A percentile compares a stretch with the other conserved stretches of the same genome.
phyloP scores from a whole-genome alignment of 768 basidiomycete genomes.

The Phlegmacium glaucopus region DNA sequence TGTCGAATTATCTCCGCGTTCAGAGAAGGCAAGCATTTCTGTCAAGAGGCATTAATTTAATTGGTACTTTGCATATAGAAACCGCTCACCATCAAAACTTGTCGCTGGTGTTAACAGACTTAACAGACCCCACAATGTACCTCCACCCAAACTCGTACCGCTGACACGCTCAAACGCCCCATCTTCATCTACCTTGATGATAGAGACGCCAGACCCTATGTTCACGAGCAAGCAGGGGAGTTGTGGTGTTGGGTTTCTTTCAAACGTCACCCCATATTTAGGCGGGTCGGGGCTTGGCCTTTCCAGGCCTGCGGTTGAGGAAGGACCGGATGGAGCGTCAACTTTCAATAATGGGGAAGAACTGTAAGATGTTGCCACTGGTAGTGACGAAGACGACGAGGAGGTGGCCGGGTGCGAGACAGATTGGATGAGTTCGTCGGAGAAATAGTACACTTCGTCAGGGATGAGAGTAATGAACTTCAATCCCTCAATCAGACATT shows the following conservation, averaged over 20 bases:
- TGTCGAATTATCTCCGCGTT: conserved; percentile 86
- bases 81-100: conserved; percentile 85
- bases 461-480: conserved; percentile 96
- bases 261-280: conserved; percentile 84
- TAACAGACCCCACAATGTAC: conserved; percentile 94
- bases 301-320: conserved; percentile 42
- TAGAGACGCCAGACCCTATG: conserved; percentile 96
- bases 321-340: neutral
- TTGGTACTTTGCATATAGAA: conserved; percentile 5
- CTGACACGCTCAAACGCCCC: conserved; percentile 95
- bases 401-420: conserved; percentile 33
- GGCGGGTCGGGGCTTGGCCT: conserved; percentile 92
- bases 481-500: conserved; percentile 93
- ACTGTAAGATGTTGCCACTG: conserved; percentile 12
- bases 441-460: conserved; percentile 97
- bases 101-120: conserved; percentile 93
- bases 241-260: conserved; percentile 77
- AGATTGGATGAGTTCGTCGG: conserved; percentile 89
- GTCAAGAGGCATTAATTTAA: conserved; percentile 11
- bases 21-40: conserved; percentile 97
- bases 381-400: conserved; percentile 9
- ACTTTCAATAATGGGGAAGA: conserved; percentile 1
- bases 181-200: conserved; percentile 96
- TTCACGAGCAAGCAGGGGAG: conserved; percentile 96
- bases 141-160: conserved; percentile 95